Conservation (phyloP, 1,284 basidiomycete genomes). For the Tylopilus orsonianus region DNA sequence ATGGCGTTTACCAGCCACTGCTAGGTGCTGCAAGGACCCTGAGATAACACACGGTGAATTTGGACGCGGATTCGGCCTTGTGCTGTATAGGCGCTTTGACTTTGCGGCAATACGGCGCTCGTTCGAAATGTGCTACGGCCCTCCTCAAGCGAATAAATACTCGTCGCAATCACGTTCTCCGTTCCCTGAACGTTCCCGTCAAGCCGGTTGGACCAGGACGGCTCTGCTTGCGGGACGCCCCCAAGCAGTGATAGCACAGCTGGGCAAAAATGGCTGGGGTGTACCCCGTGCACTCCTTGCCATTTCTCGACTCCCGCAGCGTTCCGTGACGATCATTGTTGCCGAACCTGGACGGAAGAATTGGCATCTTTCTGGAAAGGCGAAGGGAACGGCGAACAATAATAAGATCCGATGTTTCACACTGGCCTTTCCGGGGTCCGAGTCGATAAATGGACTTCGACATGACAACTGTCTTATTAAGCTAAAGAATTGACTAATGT, state of each 20-base stretch:
- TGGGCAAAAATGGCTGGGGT: too few species aligned
- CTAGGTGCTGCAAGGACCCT: background rate
- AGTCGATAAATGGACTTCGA: too few species aligned
- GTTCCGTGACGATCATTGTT: slow-evolving; percentile 3
- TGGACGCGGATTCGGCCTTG: background rate
- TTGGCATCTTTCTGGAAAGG: slow-evolving; percentile 1
- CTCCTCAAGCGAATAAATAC: slow-evolving; percentile 18
- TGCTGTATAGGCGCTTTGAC: background rate
- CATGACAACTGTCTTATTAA: background rate
- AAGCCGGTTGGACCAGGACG: slow-evolving; percentile 15
- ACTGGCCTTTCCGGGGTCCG: too few species aligned
- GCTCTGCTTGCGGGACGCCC: background rate
- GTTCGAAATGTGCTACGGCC: background rate
- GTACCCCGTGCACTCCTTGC: slow-evolving; percentile 1
- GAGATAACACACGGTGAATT: slow-evolving; percentile 8
- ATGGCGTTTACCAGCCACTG: slow-evolving; percentile 3
- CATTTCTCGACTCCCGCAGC: background rate
- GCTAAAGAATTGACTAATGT: background rate
- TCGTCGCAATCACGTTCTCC: background rate
- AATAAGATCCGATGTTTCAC: background rate
- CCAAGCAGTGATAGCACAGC: slow-evolving; percentile 17
- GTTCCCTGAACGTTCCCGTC: slow-evolving; percentile 18
- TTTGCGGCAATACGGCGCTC: background rate
- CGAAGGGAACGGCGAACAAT: background rate
- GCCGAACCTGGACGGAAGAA: background rate